These are phyloP conservation scores for Cerioporus squamosus DNA, from an alignment of 1,284 basidiomycete species.

Conservation along the genomic window DNA sequence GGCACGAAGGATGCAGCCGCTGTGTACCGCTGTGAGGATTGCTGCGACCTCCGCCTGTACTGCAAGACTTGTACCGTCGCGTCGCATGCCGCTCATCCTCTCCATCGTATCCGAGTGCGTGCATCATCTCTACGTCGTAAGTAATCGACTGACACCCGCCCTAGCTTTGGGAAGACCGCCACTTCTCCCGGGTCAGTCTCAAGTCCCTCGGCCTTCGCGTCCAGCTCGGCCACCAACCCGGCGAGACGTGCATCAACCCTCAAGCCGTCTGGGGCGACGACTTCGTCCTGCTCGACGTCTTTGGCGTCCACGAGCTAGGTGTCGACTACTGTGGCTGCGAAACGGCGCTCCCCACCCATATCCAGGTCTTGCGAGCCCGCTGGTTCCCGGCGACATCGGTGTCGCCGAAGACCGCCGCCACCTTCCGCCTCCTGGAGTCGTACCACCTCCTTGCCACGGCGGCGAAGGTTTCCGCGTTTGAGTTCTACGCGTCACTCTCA, in stretches of 20 bases:
- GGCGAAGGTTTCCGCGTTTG: conserved; percentile 31
- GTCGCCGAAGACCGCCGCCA: conserved; percentile 31
- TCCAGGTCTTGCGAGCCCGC: conserved; percentile 1
- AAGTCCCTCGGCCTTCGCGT: neutral
- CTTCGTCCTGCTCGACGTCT: no score
- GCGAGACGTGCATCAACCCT: conserved; percentile 1
- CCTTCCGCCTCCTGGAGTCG: conserved; percentile 32
- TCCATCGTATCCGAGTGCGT: no score
- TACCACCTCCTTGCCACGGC: conserved; percentile 27
- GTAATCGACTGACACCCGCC: no score
- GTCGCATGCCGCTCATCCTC: no score
- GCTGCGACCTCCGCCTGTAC: no score
- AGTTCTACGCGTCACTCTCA: conserved; percentile 30
- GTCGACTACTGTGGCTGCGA: neutral
- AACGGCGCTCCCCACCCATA: neutral
- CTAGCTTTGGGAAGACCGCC: neutral
- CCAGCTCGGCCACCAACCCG: neutral
- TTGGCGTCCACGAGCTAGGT: no score
- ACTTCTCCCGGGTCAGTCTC: conserved; percentile 14
- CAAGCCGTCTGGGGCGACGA: neutral
- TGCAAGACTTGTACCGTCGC: no score
- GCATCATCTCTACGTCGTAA: no score
- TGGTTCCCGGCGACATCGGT: conserved; percentile 20
- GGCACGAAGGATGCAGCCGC: no score
- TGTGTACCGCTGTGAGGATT: no score